A percentile compares a stretch with the other conserved stretches of the same genome.
Evolutionary conservation across 2,329 filamentous ascomycete species (phyloP).

Genomic region (Pseudovirgaria hyperparasitica): DNA sequence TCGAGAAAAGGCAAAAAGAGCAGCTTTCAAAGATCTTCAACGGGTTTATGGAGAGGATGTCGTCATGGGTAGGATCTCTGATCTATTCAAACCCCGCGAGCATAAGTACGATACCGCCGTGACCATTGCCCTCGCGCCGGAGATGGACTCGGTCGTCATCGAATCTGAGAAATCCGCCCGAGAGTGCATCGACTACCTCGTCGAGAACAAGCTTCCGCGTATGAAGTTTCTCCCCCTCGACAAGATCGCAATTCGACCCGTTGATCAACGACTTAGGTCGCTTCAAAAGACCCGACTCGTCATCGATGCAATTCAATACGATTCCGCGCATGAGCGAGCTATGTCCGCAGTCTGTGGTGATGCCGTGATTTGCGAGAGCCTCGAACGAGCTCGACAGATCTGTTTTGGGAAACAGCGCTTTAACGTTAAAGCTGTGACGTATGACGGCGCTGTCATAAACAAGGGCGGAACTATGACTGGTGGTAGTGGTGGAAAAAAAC

Average conservation of each 20-base stretch:
- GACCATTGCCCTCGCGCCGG: constrained; percentile 77
- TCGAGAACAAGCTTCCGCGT: constrained; percentile 73
- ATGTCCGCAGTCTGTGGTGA: constrained; percentile 93
- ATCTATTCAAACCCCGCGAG: constrained; percentile 90
- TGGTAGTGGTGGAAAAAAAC: constrained; percentile 68
- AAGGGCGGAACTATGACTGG: constrained; percentile 96
- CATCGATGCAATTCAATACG: constrained; percentile 93
- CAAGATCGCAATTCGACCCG: constrained; percentile 88
- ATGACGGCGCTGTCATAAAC: constrained; percentile 94
- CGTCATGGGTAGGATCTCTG: constrained; percentile 82
- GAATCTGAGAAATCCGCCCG: constrained; percentile 90
- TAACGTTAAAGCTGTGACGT: constrained; percentile 83
- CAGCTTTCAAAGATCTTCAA: constrained; percentile 75
- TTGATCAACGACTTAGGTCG: constrained; percentile 83
- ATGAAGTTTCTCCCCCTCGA: constrained; percentile 94
- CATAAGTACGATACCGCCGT: constrained; percentile 94
- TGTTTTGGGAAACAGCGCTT: constrained; percentile 76
- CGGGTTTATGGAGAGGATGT: constrained; percentile 70
- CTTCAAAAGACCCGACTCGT: constrained; percentile 74
- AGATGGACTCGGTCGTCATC: constrained; percentile 90
- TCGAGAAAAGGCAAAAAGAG: constrained; percentile 65
- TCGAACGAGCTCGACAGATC: constrained; percentile 77
- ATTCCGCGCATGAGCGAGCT: constrained; percentile 73
- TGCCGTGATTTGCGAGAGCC: constrained; percentile 82
- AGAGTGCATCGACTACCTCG: constrained; percentile 88